Evolutionary conservation across 2,329 filamentous ascomycete species (phyloP).

Genomic region (Geosmithia flava): DNA sequence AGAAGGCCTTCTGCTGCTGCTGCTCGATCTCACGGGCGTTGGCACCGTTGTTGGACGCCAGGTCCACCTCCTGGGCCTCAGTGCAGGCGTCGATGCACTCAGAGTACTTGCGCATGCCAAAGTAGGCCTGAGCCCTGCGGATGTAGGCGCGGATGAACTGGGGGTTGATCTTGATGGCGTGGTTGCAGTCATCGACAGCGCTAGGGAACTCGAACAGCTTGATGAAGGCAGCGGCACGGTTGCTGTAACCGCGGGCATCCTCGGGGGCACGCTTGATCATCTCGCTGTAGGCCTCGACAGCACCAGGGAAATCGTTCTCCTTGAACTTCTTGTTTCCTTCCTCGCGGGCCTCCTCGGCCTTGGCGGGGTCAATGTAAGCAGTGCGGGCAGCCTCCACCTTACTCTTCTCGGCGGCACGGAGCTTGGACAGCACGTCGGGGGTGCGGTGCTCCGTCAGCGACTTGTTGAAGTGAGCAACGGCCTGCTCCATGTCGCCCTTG

Average conservation of each 20-base stretch:
- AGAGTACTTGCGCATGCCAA: slow-evolving; percentile 97
- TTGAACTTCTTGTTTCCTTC: slow-evolving; percentile 97
- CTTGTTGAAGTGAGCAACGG: slow-evolving; percentile 83
- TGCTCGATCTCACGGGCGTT: slow-evolving; percentile 87
- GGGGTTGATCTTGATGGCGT: slow-evolving; percentile 80
- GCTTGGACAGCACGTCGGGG: slow-evolving; percentile 84
- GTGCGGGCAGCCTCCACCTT: slow-evolving; percentile 65
- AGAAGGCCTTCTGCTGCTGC: slow-evolving; percentile 85
- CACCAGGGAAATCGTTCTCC: slow-evolving; percentile 86
- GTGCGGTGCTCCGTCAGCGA: slow-evolving; percentile 95
- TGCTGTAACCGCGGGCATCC: slow-evolving; percentile 90
- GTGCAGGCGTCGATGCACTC: slow-evolving; percentile 84
- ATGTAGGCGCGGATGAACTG: slow-evolving; percentile 94
- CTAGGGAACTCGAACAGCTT: slow-evolving; percentile 94
- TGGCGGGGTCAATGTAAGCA: slow-evolving; percentile 78
- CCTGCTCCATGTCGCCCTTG: slow-evolving; percentile 63
- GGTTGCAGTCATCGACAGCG: slow-evolving; percentile 84
- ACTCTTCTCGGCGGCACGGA: slow-evolving; percentile 78
- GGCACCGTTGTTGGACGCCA: slow-evolving; percentile 53
- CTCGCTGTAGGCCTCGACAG: slow-evolving; percentile 86
- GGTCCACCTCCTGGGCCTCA: slow-evolving; percentile 68
- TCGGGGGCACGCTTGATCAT: slow-evolving; percentile 94
- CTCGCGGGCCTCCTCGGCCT: slow-evolving; percentile 91
- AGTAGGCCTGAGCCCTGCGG: slow-evolving; percentile 88
- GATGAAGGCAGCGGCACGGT: slow-evolving; percentile 91